A percentile compares a stretch with the other conserved stretches of the same genome.
Evolutionary conservation across 2,329 filamentous ascomycete genomes (phyloP).

Genomic region (Allantophomopsis lycopodina): DNA sequence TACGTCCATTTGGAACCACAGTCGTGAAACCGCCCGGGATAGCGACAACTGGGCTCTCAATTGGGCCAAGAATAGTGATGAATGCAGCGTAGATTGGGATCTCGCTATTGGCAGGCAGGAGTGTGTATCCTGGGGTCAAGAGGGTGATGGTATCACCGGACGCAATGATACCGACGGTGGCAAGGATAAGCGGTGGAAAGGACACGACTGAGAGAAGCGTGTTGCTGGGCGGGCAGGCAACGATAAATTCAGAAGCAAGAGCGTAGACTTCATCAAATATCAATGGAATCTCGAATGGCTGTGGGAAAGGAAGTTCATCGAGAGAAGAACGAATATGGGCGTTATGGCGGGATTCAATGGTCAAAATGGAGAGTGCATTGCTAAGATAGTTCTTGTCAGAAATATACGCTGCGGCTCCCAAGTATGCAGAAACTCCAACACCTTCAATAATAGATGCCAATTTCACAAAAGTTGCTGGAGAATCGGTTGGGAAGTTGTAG

Average conservation of each 20-base stretch:
- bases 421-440: slow-evolving; percentile 44
- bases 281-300: slow-evolving; percentile 46
- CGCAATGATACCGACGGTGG: slow-evolving; percentile 8
- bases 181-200: slow-evolving; percentile 33
- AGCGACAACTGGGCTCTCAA: slow-evolving; percentile 6
- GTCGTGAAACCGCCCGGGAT: slow-evolving; percentile 4
- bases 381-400: slow-evolving; percentile 43
- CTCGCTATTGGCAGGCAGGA: slow-evolving; percentile 3
- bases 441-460: slow-evolving; percentile 39
- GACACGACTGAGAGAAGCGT: slow-evolving; percentile 41
- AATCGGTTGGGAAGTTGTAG: slow-evolving; percentile 34
- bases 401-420: slow-evolving; percentile 46
- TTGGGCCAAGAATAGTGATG: slow-evolving; percentile 13
- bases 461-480: slow-evolving; percentile 29
- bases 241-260: slow-evolving; percentile 50
- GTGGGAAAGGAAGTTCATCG: slow-evolving; percentile 36
- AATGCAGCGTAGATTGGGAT: slow-evolving; percentile 12
- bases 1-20: slow-evolving; percentile 9
- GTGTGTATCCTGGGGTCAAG: slow-evolving; percentile 12
- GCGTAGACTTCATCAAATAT: slow-evolving; percentile 45
- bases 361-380: slow-evolving; percentile 47
- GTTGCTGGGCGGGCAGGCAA: slow-evolving; percentile 36
- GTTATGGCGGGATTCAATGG: slow-evolving; percentile 50
- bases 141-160: slow-evolving; percentile 7
- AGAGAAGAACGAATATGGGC: slow-evolving; percentile 41